Conservation (phyloP, 441 rosid species). For the Erodium texanum region DNA sequence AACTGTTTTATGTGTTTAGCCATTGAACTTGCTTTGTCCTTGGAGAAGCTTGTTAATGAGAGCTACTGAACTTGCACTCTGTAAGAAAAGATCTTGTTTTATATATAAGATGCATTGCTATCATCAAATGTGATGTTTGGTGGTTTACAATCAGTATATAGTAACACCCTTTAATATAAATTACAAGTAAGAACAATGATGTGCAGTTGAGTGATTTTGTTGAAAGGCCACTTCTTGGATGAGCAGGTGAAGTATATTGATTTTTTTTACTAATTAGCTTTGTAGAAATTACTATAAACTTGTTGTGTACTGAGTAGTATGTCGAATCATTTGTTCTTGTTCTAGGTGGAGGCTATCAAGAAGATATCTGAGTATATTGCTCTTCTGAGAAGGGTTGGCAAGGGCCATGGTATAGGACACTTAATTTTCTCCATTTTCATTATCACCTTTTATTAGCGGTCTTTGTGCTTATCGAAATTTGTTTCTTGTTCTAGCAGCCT, state of each 20-base stretch:
- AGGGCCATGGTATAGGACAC: conserved; percentile 59
- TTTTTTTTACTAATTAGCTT: too few relatives aligned
- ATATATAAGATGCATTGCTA: neutral
- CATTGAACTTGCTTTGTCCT: conserved; percentile 70
- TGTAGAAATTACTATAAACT: neutral
- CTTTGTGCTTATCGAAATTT: conserved; percentile 2
- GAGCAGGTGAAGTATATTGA: conserved; percentile 53
- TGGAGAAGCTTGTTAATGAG: conserved; percentile 77
- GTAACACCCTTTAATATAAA: conserved; percentile 23
- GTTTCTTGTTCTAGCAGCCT: too few relatives aligned
- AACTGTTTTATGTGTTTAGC: conserved; percentile 35
- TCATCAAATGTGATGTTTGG: too few relatives aligned
- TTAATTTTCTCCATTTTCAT: neutral
- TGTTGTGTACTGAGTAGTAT: neutral
- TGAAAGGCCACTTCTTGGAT: conserved; percentile 44
- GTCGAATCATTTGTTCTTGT: neutral
- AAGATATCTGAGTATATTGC: conserved; percentile 65
- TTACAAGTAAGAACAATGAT: conserved; percentile 48
- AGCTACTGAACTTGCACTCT: conserved; percentile 54
- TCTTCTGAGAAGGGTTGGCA: conserved; percentile 63
- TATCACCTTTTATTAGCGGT: too few relatives aligned
- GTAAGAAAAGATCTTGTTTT: conserved; percentile 26
- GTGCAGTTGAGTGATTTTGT: conserved; percentile 55
- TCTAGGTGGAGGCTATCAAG: conserved; percentile 59
- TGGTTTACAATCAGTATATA: neutral